Conservation (phyloP, 2,329 filamentous ascomycete genomes). For the Beauveria caledonica region DNA sequence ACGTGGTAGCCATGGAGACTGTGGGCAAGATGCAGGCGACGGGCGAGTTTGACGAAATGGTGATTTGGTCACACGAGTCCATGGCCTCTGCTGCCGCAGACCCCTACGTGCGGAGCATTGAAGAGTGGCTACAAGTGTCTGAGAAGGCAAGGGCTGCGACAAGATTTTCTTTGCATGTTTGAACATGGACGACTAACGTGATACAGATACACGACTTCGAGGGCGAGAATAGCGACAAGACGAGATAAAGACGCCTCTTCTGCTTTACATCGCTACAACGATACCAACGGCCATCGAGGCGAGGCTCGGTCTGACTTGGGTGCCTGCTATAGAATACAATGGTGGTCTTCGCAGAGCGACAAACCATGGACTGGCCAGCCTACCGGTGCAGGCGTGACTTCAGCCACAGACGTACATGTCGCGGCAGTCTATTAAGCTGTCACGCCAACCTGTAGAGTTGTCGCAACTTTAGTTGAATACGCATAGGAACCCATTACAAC, state of each 20-base stretch:
- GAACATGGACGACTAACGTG: neutral
- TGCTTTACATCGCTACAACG: neutral
- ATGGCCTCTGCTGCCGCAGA: constrained; percentile 55
- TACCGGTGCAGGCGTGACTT: neutral
- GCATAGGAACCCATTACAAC: neutral
- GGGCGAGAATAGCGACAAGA: neutral
- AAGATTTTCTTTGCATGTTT: neutral
- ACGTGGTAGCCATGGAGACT: constrained; percentile 37
- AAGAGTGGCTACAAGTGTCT: constrained; percentile 73
- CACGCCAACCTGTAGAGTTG: neutral
- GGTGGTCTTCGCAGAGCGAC: neutral
- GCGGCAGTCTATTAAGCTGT: neutral
- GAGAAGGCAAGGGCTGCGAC: constrained; percentile 42
- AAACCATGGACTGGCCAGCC: neutral
- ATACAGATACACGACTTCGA: neutral
- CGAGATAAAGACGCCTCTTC: neutral
- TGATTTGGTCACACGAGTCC: constrained; percentile 79
- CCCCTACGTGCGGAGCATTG: constrained; percentile 63
- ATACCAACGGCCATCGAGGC: neutral
- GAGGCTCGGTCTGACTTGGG: neutral
- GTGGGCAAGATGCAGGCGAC: constrained; percentile 53
- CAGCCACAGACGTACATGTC: neutral
- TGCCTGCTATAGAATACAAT: no score
- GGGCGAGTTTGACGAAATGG: constrained; percentile 62
- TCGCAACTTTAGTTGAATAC: neutral